Conservation (phyloP, 202 grass and related monocot species). For the Zizania palustris region DNA sequence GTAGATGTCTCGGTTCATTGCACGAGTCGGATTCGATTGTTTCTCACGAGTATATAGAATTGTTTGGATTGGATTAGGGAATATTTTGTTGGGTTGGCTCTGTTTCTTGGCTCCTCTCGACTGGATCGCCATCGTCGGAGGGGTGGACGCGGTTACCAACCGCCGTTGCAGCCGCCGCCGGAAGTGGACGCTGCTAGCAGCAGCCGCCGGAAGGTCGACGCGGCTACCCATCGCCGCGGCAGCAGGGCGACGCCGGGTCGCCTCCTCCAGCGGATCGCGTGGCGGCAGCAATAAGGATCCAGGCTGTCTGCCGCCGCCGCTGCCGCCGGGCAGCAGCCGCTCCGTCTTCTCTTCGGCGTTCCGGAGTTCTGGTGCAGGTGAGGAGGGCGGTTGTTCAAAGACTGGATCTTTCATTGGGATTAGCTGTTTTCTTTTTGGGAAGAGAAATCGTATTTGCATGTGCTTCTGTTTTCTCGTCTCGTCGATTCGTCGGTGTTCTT, state of each 20-base stretch:
- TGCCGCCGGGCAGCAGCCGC: too few species aligned
- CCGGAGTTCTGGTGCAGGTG: background rate
- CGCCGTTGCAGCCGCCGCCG: too few species aligned
- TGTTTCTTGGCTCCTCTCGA: background rate
- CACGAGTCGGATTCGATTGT: background rate
- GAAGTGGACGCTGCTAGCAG: background rate
- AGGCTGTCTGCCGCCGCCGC: background rate
- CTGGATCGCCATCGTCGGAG: too few species aligned
- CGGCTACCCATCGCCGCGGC: background rate
- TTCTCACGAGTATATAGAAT: background rate
- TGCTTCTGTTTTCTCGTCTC: background rate
- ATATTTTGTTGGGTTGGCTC: background rate
- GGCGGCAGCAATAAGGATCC: background rate
- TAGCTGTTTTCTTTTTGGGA: background rate
- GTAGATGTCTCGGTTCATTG: conserved; percentile 2
- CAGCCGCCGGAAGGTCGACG: background rate
- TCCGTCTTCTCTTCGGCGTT: background rate
- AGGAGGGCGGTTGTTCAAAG: too few species aligned
- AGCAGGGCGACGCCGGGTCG: background rate
- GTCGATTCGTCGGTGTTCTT: background rate
- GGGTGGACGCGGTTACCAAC: too few species aligned
- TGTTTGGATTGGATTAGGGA: conserved; percentile 6
- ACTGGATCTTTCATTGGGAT: background rate
- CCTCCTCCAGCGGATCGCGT: background rate
- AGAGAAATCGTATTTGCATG: too few species aligned